A percentile compares a stretch with the other conserved stretches of the same genome.
These are phyloP conservation scores for Suhomyces vadensis DNA, from an alignment of 805 yeast genomes.

Conservation along the genomic window DNA sequence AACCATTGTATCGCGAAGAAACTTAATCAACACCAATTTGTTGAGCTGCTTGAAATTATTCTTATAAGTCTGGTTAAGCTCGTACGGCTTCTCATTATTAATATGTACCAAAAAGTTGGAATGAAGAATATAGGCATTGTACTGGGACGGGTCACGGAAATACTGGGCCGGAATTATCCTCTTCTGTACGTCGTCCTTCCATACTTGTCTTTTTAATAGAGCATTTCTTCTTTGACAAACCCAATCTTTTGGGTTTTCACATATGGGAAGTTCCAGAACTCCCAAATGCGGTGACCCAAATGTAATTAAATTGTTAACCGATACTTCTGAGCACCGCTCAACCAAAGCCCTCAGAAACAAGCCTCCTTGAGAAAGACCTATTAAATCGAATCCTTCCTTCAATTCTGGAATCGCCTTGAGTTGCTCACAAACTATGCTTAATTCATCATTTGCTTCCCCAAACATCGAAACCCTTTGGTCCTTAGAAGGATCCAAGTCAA, in stretches of 20 bases:
- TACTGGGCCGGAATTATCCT: constrained; percentile 72
- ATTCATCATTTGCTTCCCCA: constrained; percentile 59
- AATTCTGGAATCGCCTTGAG: constrained; percentile 48
- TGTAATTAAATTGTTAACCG: constrained; percentile 56
- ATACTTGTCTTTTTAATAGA: constrained; percentile 58
- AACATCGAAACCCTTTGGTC: constrained; percentile 59
- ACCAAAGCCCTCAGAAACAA: constrained; percentile 68
- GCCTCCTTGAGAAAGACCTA: constrained; percentile 87
- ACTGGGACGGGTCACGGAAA: constrained; percentile 60
- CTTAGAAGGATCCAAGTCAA: constrained; percentile 48
- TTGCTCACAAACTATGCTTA: constrained; percentile 57
- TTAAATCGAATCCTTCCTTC: constrained; percentile 60
- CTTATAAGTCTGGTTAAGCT: constrained; percentile 40
- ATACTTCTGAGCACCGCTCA: constrained; percentile 51
- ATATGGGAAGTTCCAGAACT: constrained; percentile 64
- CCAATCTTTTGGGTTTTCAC: constrained; percentile 53
- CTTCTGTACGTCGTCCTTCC: constrained; percentile 57
- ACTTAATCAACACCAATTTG: constrained; percentile 58
- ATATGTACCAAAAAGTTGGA: constrained; percentile 63
- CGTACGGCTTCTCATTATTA: constrained; percentile 55
- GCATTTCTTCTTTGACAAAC: constrained; percentile 56
- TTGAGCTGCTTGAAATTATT: constrained; percentile 46
- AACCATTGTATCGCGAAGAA: constrained; percentile 63
- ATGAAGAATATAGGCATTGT: constrained; percentile 53
- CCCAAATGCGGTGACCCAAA: constrained; percentile 86